A percentile compares a stretch with the other conserved stretches of the same genome.
Evolutionary conservation across 805 yeast genomes (phyloP).

Genomic region (Pichia eremophila): DNA sequence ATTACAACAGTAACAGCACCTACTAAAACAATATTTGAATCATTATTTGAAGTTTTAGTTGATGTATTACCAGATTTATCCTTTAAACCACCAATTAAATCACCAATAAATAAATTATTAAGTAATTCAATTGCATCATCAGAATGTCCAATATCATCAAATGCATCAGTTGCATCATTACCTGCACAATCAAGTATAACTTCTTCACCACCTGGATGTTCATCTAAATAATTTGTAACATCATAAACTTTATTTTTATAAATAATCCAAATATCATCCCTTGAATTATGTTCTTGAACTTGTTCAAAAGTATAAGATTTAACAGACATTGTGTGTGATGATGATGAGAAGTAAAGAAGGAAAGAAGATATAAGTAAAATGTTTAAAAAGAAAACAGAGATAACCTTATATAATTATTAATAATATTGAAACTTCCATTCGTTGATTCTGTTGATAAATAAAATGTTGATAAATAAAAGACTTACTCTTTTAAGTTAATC

Average conservation of each 20-base stretch:
- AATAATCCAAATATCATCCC: constrained; percentile 77
- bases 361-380: too few species aligned
- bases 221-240: constrained; percentile 56
- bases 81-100: constrained; percentile 52
- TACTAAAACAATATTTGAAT: constrained; percentile 23
- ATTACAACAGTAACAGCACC: constrained; percentile 29
- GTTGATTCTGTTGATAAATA: too few species aligned
- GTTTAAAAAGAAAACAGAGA: too few species aligned
- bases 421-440: too few species aligned
- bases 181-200: constrained; percentile 79
- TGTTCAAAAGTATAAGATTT: constrained; percentile 55
- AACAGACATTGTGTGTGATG: constrained; percentile 30
- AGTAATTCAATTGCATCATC: constrained; percentile 86
- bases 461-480: too few species aligned
- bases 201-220: constrained; percentile 71
- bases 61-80: constrained; percentile 11
- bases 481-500: too few species aligned
- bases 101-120: constrained; percentile 63
- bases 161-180: constrained; percentile 60
- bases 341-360: constrained; percentile 1
- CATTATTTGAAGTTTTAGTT: constrained; percentile 13
- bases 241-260: constrained; percentile 75
- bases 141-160: constrained; percentile 91
- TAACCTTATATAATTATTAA: too few species aligned
- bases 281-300: constrained; percentile 61